Evolutionary conservation across 805 yeast genomes (phyloP).

Genomic region (Saturnispora bothae): DNA sequence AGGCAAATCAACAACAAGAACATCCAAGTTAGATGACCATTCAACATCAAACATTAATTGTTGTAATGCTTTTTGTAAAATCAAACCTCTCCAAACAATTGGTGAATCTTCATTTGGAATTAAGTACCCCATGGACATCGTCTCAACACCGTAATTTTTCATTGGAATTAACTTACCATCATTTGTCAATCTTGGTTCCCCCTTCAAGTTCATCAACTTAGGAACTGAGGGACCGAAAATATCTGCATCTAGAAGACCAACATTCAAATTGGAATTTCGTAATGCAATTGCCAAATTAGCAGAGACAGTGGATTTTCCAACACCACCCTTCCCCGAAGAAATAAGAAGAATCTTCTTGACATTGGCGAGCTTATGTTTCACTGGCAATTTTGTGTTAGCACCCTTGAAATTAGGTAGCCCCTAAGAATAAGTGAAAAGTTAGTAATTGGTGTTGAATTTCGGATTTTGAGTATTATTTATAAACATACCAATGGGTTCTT

Average conservation of each 20-base stretch:
- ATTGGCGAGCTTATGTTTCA: conserved; percentile 44
- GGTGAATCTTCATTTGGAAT: conserved; percentile 56
- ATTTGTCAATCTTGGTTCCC: conserved; percentile 52
- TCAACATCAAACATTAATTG: conserved; percentile 76
- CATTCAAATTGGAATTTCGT: conserved; percentile 39
- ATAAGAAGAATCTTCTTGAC: conserved; percentile 56
- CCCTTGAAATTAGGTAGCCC: conserved; percentile 35
- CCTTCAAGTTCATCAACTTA: conserved; percentile 50
- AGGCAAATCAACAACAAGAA: conserved; percentile 72
- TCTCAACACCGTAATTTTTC: conserved; percentile 61
- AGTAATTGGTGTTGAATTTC: conserved; percentile 3
- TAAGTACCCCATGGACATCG: conserved; percentile 87
- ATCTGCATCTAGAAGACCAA: conserved; percentile 71
- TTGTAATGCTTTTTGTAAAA: conserved; percentile 81
- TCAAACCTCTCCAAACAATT: conserved; percentile 76
- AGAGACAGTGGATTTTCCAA: conserved; percentile 68
- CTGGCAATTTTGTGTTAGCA: conserved; percentile 40
- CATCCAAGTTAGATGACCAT: conserved; percentile 60
- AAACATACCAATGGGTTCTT: conserved; percentile 46
- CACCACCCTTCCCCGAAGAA: conserved; percentile 74
- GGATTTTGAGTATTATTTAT: too few species aligned
- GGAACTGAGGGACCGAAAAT: conserved; percentile 83
- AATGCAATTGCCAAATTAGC: conserved; percentile 61
- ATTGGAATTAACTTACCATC: conserved; percentile 55
- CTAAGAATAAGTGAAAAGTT: conserved; percentile 16